Percentiles rank a stretch among this genome's conserved stretches.
These are phyloP conservation scores for Aspergillus sergii DNA, from an alignment of 2,329 filamentous ascomycete species.

Conservation along the genomic window DNA sequence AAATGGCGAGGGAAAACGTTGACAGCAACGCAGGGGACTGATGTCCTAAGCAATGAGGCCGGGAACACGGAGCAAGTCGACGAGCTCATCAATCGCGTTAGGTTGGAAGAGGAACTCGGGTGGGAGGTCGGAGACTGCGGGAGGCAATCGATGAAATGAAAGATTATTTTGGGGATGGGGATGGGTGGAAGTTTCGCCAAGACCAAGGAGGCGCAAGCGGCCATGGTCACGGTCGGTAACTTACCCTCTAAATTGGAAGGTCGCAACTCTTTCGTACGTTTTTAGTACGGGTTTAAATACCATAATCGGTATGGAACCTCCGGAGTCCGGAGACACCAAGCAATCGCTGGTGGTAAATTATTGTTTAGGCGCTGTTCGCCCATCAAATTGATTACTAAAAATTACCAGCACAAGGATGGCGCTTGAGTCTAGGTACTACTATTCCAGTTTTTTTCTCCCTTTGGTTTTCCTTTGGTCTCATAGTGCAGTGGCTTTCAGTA, in stretches of 20 bases:
- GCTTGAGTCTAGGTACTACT: too few relatives aligned
- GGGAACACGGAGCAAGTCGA: conserved; percentile 23
- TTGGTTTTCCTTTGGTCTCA: neutral
- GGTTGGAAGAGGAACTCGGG: conserved; percentile 21
- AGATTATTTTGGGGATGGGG: conserved; percentile 30
- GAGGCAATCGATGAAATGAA: conserved; percentile 26
- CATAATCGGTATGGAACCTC: neutral
- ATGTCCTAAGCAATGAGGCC: conserved; percentile 29
- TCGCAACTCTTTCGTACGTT: conserved; percentile 17
- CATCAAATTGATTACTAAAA: neutral
- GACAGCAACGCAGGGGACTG: conserved; percentile 28
- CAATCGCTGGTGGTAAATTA: neutral
- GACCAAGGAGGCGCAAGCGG: conserved; percentile 40
- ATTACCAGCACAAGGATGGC: neutral
- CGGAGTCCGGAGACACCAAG: neutral
- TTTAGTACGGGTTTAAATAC: conserved; percentile 6
- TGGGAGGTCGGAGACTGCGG: conserved; percentile 22
- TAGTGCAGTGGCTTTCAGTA: neutral
- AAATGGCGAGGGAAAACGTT: conserved; percentile 32
- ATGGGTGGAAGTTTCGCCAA: conserved; percentile 37
- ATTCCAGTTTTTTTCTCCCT: neutral
- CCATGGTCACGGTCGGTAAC: conserved; percentile 28
- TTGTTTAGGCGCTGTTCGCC: neutral
- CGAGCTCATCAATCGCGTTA: conserved; percentile 34
- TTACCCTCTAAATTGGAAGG: conserved; percentile 21